Conservation (phyloP, 2,329 filamentous ascomycete genomes). For the Cladorrhinum sp. region DNA sequence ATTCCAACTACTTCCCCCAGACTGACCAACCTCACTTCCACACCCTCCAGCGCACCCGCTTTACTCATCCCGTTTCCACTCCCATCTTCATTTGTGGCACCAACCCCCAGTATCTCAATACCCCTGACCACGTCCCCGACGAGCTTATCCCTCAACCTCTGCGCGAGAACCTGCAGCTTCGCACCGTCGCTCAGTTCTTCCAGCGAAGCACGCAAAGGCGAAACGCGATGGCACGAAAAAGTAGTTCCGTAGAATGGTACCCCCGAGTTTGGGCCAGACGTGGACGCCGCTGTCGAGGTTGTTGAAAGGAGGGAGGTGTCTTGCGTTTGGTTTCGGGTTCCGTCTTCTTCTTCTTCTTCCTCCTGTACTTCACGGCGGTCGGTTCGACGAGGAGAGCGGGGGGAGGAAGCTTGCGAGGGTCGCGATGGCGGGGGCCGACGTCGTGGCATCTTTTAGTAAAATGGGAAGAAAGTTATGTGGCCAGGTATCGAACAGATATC, state of each 20-base stretch:
- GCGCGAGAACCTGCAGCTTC: conserved; percentile 43
- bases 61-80: conserved; percentile 31
- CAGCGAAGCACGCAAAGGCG: conserved; percentile 49
- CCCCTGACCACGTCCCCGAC: conserved; percentile 60
- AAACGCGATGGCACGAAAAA: conserved; percentile 55
- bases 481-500: background rate
- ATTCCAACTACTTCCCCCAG: conserved; percentile 25
- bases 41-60: conserved; percentile 44
- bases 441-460: conserved; percentile 1
- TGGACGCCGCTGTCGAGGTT: background rate
- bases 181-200: conserved; percentile 35
- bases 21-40: conserved; percentile 48
- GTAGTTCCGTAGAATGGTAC: conserved; percentile 56
- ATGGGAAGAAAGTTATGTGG: too few species aligned
- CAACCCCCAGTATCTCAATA: conserved; percentile 49
- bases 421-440: background rate
- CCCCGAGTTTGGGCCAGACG: background rate
- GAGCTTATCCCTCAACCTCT: conserved; percentile 51
- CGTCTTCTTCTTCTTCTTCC: background rate
- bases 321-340: too few species aligned
- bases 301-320: background rate
- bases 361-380: too few species aligned
- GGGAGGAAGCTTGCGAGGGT: background rate
- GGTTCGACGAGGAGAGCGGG: too few species aligned
- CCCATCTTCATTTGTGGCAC: conserved; percentile 31